Base-by-base conservation (phyloP, 148 eudicot genomes). In the Rhododendron griersonianum region DNA sequence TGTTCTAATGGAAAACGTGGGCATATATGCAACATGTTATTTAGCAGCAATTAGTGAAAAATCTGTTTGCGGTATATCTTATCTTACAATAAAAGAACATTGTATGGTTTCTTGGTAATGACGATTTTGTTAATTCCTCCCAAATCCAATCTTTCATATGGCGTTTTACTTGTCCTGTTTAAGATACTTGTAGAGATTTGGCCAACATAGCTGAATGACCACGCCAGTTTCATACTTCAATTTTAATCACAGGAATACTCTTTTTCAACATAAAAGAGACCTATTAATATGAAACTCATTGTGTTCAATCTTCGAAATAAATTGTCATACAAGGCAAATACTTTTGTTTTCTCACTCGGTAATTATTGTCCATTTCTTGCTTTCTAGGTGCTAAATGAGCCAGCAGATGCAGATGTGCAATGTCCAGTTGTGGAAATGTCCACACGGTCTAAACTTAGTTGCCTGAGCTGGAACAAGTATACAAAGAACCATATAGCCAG, bases 341-440 rank as follows among this genome's bases (percentile, higher is more conserved):
- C 35, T 41, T 37, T 44, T 30, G 28, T 78, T 4, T 78, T 30
- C 47, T 28, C 63, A 55, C 30, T 45, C 23, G 21, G 41, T 86
- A 51, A 33, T 18, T 39, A 8, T 25, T 53, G 75, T 21, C n/a
- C 37, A 9, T 25, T 25, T 81, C 65, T 86, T 78, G 57, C 71
- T 79, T 88, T 84, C 45, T 87, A 93, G 96, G 92, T 93, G 88
- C 93, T 93, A 57, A 93, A 92, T 86, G 96, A 91, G 87, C 96
- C 96, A 82, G 90, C 93, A 83, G 94, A 33, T 33, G 35, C 93
- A 83, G 94, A 33, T 33, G 35, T 87, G 5, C 96, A 92, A 86
- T 91, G 92, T 75, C 94, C 96, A 87, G 94, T 92, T 76, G 96
- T 90, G 90, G 96, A 93, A 88, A 91, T 93, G 91, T 91, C 96